Conservation (phyloP, 2,329 filamentous ascomycete genomes). For the Salinomyces thailandicus region DNA sequence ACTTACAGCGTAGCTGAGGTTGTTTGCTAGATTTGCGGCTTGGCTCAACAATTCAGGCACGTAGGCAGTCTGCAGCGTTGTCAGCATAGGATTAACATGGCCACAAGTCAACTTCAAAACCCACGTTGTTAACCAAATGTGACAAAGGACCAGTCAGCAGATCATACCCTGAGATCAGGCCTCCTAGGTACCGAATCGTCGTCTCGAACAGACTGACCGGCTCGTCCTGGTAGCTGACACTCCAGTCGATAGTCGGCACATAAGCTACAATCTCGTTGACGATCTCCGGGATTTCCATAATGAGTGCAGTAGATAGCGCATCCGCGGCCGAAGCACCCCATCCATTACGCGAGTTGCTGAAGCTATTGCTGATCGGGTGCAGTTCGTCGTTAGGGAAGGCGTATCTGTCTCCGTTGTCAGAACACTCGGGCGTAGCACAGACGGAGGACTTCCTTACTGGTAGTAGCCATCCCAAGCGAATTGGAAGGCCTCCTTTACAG, state of each 20-base stretch:
- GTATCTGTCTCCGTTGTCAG: no score
- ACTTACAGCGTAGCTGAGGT: constrained; percentile 8
- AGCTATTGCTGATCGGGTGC: constrained; percentile 63
- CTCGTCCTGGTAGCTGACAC: constrained; percentile 32
- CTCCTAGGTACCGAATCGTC: constrained; percentile 59
- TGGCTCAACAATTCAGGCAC: constrained; percentile 6
- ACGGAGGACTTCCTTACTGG: no score
- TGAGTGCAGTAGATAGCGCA: constrained; percentile 59
- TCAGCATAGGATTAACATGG: not conserved
- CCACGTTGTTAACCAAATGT: not conserved
- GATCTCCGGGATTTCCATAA: constrained; percentile 55
- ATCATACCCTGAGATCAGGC: constrained; percentile 57
- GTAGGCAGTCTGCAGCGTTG: not conserved
- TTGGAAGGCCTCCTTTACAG: constrained; percentile 62
- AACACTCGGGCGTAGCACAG: no score
- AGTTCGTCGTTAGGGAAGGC: constrained; percentile 46
- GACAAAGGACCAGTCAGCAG: constrained; percentile 25
- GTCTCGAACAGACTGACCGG: constrained; percentile 60
- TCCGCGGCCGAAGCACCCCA: constrained; percentile 84
- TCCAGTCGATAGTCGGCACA: constrained; percentile 50
- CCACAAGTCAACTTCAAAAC: not conserved
- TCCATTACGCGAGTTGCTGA: constrained; percentile 37
- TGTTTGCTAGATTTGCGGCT: constrained; percentile 6
- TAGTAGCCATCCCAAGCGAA: constrained; percentile 75
- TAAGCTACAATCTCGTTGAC: constrained; percentile 43